phyloP scores from a whole-genome alignment of 306 rosid species.

The Vigna angularis region DNA sequence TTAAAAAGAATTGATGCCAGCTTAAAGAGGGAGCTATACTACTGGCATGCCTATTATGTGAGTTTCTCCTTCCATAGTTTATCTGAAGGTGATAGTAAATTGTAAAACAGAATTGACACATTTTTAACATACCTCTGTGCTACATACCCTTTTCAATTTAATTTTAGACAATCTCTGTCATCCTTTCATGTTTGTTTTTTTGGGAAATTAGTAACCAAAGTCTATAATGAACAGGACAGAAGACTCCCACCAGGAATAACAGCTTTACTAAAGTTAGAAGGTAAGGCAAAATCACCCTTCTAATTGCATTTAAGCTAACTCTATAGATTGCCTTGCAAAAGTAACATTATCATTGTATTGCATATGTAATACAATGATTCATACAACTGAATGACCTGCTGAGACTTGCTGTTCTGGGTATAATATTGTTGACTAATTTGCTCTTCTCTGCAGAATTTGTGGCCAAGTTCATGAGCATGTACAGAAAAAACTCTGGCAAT shows the following conservation, averaged over 20 bases:
- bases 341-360: neutral
- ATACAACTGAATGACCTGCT: too few relatives aligned
- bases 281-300: slow-evolving; percentile 44
- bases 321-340: slow-evolving; percentile 16
- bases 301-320: neutral
- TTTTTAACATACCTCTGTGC: neutral
- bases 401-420: too few relatives aligned
- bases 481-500: slow-evolving; percentile 61
- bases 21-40: slow-evolving; percentile 75
- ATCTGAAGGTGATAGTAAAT: slow-evolving; percentile 27
- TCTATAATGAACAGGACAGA: slow-evolving; percentile 60
- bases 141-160: neutral
- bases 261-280: slow-evolving; percentile 87
- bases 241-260: slow-evolving; percentile 84
- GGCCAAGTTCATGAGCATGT: slow-evolving; percentile 88
- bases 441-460: slow-evolving; percentile 73
- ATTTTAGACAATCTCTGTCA: neutral
- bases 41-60: slow-evolving; percentile 94
- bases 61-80: slow-evolving; percentile 44
- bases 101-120: neutral
- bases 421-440: slow-evolving; percentile 1
- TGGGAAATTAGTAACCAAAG: slow-evolving; percentile 37
- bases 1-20: slow-evolving; percentile 61
- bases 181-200: neutral
- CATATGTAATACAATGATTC: neutral